Evolutionary conservation across 2,329 filamentous ascomycete genomes (phyloP).

Genomic region (Beauveria bassiana): DNA sequence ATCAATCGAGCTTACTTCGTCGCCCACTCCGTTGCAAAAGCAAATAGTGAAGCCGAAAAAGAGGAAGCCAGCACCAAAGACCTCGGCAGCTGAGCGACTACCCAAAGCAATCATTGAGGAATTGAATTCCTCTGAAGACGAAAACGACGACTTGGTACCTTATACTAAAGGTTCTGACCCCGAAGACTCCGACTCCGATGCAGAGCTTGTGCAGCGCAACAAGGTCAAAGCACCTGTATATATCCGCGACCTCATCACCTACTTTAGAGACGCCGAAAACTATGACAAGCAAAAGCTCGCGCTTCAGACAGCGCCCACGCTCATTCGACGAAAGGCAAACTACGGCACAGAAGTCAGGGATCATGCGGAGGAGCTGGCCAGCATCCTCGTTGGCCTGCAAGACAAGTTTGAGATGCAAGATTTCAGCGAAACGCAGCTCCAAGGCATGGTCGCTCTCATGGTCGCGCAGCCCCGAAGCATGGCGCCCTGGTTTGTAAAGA

Average conservation of each 20-base stretch:
- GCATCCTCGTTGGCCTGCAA: conserved; percentile 69
- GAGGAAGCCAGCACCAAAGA: conserved; percentile 22
- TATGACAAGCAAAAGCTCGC: conserved; percentile 79
- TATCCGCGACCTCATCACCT: conserved; percentile 73
- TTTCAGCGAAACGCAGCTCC: conserved; percentile 67
- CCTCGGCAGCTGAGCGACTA: conserved; percentile 20
- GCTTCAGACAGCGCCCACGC: conserved; percentile 63
- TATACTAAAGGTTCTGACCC: conserved; percentile 84
- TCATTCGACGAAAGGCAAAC: conserved; percentile 82
- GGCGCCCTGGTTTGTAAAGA: conserved; percentile 75
- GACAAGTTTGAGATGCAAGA: conserved; percentile 76
- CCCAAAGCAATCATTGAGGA: conserved; percentile 55
- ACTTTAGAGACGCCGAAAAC: conserved; percentile 71
- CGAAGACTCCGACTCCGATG: conserved; percentile 89
- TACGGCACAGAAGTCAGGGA: conserved; percentile 85
- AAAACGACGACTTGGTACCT: conserved; percentile 61
- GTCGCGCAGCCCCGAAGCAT: conserved; percentile 69
- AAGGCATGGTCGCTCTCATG: conserved; percentile 75
- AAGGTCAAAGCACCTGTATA: conserved; percentile 85
- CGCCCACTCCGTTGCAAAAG: conserved; percentile 10
- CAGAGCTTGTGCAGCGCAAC: conserved; percentile 74
- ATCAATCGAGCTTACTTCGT: not conserved
- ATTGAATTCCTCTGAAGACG: conserved; percentile 50
- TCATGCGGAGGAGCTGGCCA: conserved; percentile 73
- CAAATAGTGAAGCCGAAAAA: conserved; percentile 18